Percentiles rank a stretch among this genome's conserved stretches.
phyloP scores from a whole-genome alignment of 768 basidiomycete species.

The Boletus rubropictus region DNA sequence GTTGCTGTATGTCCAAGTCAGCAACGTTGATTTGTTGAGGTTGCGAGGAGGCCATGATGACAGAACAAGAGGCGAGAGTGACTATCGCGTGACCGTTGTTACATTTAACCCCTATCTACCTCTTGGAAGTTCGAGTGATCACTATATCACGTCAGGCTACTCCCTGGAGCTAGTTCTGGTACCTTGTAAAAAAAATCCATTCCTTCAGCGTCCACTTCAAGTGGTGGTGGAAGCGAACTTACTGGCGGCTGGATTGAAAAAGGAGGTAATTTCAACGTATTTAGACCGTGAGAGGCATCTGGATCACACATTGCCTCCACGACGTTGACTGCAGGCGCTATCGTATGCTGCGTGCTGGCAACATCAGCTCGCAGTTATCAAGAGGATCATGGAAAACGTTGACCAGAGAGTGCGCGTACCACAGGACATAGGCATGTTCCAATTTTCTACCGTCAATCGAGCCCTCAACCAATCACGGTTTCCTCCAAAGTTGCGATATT shows the following conservation, averaged over 20 bases:
- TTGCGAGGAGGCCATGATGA: constrained; percentile 37
- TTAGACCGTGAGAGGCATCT: constrained; percentile 25
- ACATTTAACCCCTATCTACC: constrained; percentile 12
- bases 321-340: constrained; percentile 15
- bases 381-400: constrained; percentile 23
- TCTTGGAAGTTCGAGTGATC: no score
- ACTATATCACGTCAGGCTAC: neutral
- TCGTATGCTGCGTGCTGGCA: constrained; percentile 20
- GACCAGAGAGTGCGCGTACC: constrained; percentile 35
- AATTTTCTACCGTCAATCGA: neutral
- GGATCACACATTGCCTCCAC: constrained; percentile 18
- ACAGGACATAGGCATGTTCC: constrained; percentile 48
- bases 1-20: constrained; percentile 81
- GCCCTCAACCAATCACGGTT: neutral
- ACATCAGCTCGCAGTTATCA: constrained; percentile 16
- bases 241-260: neutral
- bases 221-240: neutral
- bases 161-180: no score
- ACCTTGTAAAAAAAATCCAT: neutral
- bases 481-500: constrained; percentile 63
- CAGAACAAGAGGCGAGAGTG: constrained; percentile 16
- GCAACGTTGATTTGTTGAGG: constrained; percentile 70
- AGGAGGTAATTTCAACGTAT: constrained; percentile 19
- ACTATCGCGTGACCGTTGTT: constrained; percentile 8
- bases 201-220: neutral